phyloP scores from a whole-genome alignment of 2,329 filamentous ascomycete genomes.

The Ciborinia camelliae region DNA sequence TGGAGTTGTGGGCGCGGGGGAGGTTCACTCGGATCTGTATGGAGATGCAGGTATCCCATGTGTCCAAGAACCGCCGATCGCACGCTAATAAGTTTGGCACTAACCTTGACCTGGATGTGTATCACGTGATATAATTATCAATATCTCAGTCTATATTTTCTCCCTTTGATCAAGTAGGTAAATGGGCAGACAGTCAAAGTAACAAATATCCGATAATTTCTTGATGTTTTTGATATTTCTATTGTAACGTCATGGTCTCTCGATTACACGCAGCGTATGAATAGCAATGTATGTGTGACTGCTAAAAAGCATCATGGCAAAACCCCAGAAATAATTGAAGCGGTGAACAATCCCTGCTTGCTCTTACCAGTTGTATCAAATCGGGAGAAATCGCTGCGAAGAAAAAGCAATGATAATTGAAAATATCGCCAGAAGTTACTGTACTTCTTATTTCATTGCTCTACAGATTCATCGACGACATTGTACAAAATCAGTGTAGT shows the following conservation, averaged over 20 bases:
- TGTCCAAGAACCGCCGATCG: constrained; percentile 15
- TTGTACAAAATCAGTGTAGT: not conserved
- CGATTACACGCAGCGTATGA: too few species aligned
- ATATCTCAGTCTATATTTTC: not conserved
- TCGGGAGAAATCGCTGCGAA: not conserved
- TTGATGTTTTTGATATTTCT: not conserved
- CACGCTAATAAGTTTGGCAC: constrained; percentile 1
- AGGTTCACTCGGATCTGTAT: constrained; percentile 20
- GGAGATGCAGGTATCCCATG: constrained; percentile 13
- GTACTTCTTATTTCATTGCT: not conserved
- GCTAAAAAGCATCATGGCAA: not conserved
- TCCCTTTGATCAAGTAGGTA: not conserved
- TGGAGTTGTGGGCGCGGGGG: constrained; percentile 17
- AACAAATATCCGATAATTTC: too few species aligned
- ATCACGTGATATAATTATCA: not conserved
- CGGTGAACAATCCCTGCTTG: not conserved
- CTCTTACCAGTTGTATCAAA: not conserved
- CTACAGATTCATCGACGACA: not conserved
- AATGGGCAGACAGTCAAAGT: not conserved
- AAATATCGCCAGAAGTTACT: not conserved
- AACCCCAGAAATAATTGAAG: not conserved
- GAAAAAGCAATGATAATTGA: not conserved
- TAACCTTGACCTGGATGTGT: not conserved
- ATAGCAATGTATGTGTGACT: not conserved
- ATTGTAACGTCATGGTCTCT: not conserved